A percentile compares a stretch with the other conserved stretches of the same genome.
These are phyloP conservation scores for Melianthus villosus DNA, from an alignment of 441 rosid species.

Conservation along the genomic window DNA sequence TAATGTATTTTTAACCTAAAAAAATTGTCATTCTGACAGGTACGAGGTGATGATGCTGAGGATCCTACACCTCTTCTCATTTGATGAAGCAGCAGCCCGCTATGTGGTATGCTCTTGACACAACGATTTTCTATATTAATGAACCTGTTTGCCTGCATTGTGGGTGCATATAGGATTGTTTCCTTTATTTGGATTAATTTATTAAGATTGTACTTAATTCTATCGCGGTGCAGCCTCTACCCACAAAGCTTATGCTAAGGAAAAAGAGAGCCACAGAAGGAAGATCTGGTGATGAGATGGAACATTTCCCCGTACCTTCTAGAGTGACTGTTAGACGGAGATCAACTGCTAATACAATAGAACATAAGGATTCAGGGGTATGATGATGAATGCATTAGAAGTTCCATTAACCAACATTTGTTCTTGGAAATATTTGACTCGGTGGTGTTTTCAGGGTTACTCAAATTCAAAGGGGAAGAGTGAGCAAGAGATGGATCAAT, in stretches of 20 bases:
- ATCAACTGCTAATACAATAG: constrained; percentile 37
- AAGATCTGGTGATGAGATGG: constrained; percentile 64
- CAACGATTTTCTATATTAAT: not conserved
- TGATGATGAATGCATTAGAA: constrained; percentile 3
- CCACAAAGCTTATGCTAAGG: constrained; percentile 56
- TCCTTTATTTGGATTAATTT: constrained; percentile 5
- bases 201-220: not conserved
- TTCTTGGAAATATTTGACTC: not conserved
- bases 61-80: constrained; percentile 64
- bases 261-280: constrained; percentile 81
- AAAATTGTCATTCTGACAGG: constrained; percentile 23
- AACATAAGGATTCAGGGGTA: constrained; percentile 60
- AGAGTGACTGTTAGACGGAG: constrained; percentile 57
- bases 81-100: constrained; percentile 57
- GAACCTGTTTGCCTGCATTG: not conserved
- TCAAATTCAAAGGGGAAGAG: constrained; percentile 27
- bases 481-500: constrained; percentile 30
- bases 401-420: not conserved
- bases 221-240: constrained; percentile 56
- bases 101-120: constrained; percentile 43
- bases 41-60: constrained; percentile 50
- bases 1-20: constrained; percentile 5
- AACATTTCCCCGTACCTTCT: constrained; percentile 71
- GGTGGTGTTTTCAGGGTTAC: constrained; percentile 26
- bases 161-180: not conserved